Conservation (phyloP, 441 rosid genomes). For the Erodium texanum region DNA sequence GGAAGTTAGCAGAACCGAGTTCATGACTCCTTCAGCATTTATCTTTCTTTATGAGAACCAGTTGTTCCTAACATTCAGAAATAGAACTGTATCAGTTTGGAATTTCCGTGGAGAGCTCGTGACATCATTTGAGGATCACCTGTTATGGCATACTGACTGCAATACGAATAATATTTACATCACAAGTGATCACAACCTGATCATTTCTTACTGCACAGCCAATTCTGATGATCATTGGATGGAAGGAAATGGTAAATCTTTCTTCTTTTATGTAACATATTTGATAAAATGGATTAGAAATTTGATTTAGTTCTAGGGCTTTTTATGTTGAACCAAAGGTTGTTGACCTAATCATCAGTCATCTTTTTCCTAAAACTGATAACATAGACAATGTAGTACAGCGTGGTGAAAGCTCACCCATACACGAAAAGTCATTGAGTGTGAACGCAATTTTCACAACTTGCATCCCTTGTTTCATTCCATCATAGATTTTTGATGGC, state of each 20-base stretch:
- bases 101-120: constrained; percentile 80
- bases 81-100: constrained; percentile 82
- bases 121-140: constrained; percentile 81
- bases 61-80: constrained; percentile 64
- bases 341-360: no score
- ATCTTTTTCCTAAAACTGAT: background rate
- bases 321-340: background rate
- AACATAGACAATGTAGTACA: background rate
- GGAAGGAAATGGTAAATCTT: constrained; percentile 62
- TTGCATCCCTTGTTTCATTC: no score
- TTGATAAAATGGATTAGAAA: no score
- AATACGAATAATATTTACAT: constrained; percentile 88
- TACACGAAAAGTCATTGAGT: background rate
- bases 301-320: no score
- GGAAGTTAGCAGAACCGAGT: constrained; percentile 56
- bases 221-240: constrained; percentile 63
- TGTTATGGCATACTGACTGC: constrained; percentile 89
- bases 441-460: no score
- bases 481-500: no score
- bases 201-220: constrained; percentile 93
- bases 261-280: constrained; percentile 12
- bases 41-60: constrained; percentile 73
- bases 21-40: constrained; percentile 75
- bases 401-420: background rate
- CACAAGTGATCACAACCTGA: constrained; percentile 88